Percentiles rank a stretch among this genome's conserved stretches.
phyloP scores from a whole-genome alignment of 345 rosid species.

The Gossypium longicalyx region DNA sequence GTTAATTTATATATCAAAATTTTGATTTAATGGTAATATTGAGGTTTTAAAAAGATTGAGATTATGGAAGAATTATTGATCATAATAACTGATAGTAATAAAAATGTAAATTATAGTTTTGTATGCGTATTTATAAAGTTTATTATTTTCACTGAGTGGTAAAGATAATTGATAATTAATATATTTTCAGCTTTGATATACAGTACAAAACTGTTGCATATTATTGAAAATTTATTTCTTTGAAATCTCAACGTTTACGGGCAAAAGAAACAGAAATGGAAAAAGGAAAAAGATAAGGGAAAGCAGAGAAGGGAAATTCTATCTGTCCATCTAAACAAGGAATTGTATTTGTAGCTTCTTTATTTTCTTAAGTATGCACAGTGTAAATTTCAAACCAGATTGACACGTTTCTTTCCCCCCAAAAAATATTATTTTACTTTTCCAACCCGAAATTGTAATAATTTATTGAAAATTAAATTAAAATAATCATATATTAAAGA shows the following conservation, averaged over 20 bases:
- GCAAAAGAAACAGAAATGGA: background rate
- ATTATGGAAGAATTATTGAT: too few species aligned
- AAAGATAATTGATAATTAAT: too few species aligned
- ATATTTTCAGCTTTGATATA: too few species aligned
- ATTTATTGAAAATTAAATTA: background rate
- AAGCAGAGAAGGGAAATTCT: background rate
- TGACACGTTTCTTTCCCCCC: slow-evolving; percentile 46
- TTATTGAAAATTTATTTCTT: background rate
- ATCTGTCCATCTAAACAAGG: background rate
- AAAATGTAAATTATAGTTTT: background rate
- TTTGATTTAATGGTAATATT: too few species aligned
- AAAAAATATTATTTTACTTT: slow-evolving; percentile 16
- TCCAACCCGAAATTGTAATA: slow-evolving; percentile 8
- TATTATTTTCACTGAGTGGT: too few species aligned
- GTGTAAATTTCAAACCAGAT: slow-evolving; percentile 30
- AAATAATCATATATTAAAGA: background rate
- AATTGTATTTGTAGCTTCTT: background rate
- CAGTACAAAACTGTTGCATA: background rate
- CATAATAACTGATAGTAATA: background rate
- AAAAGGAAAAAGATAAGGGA: background rate
- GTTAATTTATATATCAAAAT: too few species aligned
- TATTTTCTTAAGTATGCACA: background rate
- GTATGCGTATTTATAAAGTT: background rate
- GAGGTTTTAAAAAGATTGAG: too few species aligned
- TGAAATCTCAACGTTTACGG: background rate